Conservation (phyloP, 2,329 filamentous ascomycete species). For the Stylonectria norvegica region DNA sequence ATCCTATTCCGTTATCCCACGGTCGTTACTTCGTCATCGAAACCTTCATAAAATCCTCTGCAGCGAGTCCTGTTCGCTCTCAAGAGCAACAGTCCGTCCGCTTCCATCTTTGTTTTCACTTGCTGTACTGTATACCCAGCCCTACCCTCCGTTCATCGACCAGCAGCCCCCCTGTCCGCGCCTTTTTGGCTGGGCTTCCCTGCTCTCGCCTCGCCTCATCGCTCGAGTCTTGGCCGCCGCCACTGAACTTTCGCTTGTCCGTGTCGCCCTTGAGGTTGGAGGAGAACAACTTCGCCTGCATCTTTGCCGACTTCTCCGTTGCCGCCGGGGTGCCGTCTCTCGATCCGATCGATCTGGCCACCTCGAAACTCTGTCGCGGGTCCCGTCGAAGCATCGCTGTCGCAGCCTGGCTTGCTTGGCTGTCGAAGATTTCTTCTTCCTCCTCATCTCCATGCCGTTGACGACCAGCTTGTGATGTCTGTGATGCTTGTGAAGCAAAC, state of each 20-base stretch:
- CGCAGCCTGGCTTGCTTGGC: conserved; percentile 74
- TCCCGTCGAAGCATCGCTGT: conserved; percentile 68
- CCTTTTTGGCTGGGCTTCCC: conserved; percentile 51
- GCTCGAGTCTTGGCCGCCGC: conserved; percentile 22
- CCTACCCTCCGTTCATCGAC: conserved; percentile 43
- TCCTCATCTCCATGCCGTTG: conserved; percentile 28
- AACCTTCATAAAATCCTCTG: conserved; percentile 12
- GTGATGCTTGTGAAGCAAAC: conserved; percentile 24
- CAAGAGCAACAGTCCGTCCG: not conserved
- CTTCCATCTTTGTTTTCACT: conserved; percentile 11
- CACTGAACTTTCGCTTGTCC: conserved; percentile 52
- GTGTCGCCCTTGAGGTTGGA: conserved; percentile 39
- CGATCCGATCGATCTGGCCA: conserved; percentile 41
- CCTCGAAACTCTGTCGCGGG: conserved; percentile 50
- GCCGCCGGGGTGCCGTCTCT: conserved; percentile 44
- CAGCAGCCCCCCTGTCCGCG: conserved; percentile 40
- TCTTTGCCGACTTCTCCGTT: conserved; percentile 41
- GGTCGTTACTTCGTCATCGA: not conserved
- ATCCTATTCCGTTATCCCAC: not conserved
- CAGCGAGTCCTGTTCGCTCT: conserved; percentile 9
- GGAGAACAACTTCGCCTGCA: conserved; percentile 50
- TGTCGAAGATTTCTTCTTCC: conserved; percentile 59
- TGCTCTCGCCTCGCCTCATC: conserved; percentile 34
- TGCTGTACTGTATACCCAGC: conserved; percentile 50
- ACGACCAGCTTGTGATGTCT: conserved; percentile 27